These are phyloP conservation scores for Silene noctiflora DNA, from an alignment of 179 eudicot species.

Conservation along the genomic window DNA sequence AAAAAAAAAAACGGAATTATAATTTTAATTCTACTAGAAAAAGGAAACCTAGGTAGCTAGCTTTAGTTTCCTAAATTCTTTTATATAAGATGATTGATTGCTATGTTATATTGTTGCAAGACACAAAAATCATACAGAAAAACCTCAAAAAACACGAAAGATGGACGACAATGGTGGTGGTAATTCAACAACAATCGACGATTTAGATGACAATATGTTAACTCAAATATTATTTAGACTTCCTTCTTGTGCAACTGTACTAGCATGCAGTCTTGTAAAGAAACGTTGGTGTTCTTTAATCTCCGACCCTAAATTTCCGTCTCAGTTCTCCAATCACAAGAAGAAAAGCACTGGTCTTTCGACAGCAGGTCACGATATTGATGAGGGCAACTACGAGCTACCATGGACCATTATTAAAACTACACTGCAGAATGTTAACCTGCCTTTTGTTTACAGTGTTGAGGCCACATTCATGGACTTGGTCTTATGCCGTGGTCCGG, in stretches of 20 bases:
- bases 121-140: no score
- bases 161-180: neutral
- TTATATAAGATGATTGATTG: no score
- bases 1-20: no score
- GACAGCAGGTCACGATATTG: no score
- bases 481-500: neutral
- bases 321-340: constrained; percentile 10
- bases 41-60: no score
- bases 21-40: no score
- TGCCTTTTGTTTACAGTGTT: neutral
- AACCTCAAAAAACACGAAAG: no score
- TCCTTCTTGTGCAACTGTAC: neutral
- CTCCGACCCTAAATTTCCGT: neutral
- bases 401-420: neutral
- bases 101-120: no score
- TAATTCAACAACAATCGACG: neutral
- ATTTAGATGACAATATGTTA: neutral
- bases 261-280: neutral
- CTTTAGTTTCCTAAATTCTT: no score
- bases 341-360: neutral
- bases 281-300: neutral
- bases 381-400: neutral
- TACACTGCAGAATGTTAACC: no score
- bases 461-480: constrained; percentile 7
- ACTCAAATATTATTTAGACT: neutral